Evolutionary conservation across 768 basidiomycete species (phyloP).

Genomic region (Kwoniella botswanensis): DNA sequence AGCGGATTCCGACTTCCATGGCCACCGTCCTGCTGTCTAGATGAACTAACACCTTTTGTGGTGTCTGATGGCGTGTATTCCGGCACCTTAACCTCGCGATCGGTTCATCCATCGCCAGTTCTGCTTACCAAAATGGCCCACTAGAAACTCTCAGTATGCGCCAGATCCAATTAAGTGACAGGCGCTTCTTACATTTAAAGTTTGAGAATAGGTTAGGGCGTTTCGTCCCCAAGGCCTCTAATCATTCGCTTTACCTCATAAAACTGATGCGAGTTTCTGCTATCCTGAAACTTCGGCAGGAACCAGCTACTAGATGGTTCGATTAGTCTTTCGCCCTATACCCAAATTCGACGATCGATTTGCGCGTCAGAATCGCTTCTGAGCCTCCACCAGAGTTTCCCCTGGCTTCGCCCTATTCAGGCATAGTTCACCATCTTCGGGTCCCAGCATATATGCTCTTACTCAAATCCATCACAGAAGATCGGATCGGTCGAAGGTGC

Average conservation of each 20-base stretch:
- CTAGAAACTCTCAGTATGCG: too few relatives aligned
- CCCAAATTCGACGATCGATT: conserved; percentile 94
- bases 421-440: conserved; percentile 91
- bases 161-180: conserved; percentile 61
- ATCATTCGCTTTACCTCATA: conserved; percentile 75
- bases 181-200: conserved; percentile 69
- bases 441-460: conserved; percentile 84
- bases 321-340: conserved; percentile 97
- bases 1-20: conserved; percentile 85
- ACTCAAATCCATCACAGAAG: conserved; percentile 75
- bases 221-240: conserved; percentile 81
- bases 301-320: conserved; percentile 91
- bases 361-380: conserved; percentile 96
- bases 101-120: conserved; percentile 76
- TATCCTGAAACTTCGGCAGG: conserved; percentile 72
- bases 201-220: conserved; percentile 82
- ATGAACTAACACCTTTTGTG: conserved; percentile 85
- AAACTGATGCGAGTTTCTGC: conserved; percentile 63
- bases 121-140: too few relatives aligned
- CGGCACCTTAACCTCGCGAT: conserved; percentile 69
- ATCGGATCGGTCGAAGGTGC: conserved; percentile 77
- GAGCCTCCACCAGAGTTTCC: conserved; percentile 95
- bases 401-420: conserved; percentile 90
- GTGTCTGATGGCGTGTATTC: conserved; percentile 81
- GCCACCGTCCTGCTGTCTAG: conserved; percentile 86